Conservation (phyloP, 163 green algal species). For the Scenedesmus sp. region DNA sequence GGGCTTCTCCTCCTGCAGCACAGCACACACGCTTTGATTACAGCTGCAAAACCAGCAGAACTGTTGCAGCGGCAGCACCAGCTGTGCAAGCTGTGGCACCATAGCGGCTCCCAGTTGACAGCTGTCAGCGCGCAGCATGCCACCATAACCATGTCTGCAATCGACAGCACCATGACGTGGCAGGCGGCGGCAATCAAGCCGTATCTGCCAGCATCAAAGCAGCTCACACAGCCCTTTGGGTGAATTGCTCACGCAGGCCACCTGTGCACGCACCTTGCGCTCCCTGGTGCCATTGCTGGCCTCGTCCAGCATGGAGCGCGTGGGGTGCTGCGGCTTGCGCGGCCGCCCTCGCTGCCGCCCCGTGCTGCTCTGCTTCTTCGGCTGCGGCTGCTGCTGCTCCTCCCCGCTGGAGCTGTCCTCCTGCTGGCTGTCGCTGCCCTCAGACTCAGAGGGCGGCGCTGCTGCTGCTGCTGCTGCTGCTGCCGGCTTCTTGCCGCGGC, state of each 20-base stretch:
- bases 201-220: background rate
- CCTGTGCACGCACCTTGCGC: background rate
- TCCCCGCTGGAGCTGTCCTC: background rate
- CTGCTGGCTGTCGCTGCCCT: conserved; percentile 8
- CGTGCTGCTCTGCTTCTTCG: background rate
- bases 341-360: conserved; percentile 1
- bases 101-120: too few relatives aligned
- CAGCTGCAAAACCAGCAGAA: too few relatives aligned
- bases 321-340: conserved; percentile 18
- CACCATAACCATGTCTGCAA: too few relatives aligned
- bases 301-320: conserved; percentile 11
- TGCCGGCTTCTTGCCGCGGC: conserved; percentile 6
- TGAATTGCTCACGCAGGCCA: background rate
- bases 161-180: background rate
- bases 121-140: too few relatives aligned
- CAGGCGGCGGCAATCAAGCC: background rate
- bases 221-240: too few relatives aligned
- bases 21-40: background rate
- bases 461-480: background rate
- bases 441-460: background rate
- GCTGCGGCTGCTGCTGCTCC: conserved; percentile 10
- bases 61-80: background rate
- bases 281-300: conserved; percentile 11
- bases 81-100: too few relatives aligned
- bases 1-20: conserved; percentile 13